A percentile compares a stretch with the other conserved stretches of the same genome.
Evolutionary conservation across 2,329 filamentous ascomycete genomes (phyloP).

Genomic region (Phyllosticta citribraziliensis): DNA sequence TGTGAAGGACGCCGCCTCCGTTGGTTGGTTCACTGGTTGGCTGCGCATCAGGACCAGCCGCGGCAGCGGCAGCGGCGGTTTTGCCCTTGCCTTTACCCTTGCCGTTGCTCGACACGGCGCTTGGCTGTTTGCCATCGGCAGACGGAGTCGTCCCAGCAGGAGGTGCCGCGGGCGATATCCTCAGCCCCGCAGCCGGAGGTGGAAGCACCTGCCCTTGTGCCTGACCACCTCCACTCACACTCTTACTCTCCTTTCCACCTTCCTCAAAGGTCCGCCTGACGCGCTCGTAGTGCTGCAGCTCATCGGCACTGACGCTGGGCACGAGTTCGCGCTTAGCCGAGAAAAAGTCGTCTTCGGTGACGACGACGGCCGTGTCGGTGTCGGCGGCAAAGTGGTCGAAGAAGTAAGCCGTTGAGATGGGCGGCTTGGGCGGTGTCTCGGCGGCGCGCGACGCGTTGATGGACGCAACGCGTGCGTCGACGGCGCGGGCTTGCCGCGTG

Average conservation of each 20-base stretch:
- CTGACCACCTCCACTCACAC: slow-evolving; percentile 16
- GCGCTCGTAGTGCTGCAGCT: slow-evolving; percentile 80
- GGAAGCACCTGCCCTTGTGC: neutral
- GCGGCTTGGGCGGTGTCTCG: slow-evolving; percentile 17
- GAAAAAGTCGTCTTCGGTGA: slow-evolving; percentile 80
- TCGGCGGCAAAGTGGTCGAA: slow-evolving; percentile 84
- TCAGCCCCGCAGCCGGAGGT: neutral
- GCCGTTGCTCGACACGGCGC: slow-evolving; percentile 19
- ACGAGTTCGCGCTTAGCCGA: slow-evolving; percentile 75
- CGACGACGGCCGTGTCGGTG: slow-evolving; percentile 77
- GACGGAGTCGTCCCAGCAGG: neutral
- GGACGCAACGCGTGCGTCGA: slow-evolving; percentile 71
- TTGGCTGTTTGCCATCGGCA: neutral
- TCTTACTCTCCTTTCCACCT: slow-evolving; percentile 37
- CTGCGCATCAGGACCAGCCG: neutral
- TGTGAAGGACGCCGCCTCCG: neutral
- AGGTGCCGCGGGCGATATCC: neutral
- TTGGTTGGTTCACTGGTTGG: neutral
- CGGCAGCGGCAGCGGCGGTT: neutral
- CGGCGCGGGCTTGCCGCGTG: slow-evolving; percentile 72
- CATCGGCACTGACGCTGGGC: slow-evolving; percentile 86
- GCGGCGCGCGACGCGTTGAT: slow-evolving; percentile 44
- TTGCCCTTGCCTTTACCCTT: slow-evolving; percentile 12
- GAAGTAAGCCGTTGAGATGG: slow-evolving; percentile 80
- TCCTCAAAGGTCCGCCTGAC: slow-evolving; percentile 80